A percentile compares a stretch with the other conserved stretches of the same genome.
Conservation (phyloP, 1,139 yeast genomes). For the Yamadazyma membranifaciens region DNA sequence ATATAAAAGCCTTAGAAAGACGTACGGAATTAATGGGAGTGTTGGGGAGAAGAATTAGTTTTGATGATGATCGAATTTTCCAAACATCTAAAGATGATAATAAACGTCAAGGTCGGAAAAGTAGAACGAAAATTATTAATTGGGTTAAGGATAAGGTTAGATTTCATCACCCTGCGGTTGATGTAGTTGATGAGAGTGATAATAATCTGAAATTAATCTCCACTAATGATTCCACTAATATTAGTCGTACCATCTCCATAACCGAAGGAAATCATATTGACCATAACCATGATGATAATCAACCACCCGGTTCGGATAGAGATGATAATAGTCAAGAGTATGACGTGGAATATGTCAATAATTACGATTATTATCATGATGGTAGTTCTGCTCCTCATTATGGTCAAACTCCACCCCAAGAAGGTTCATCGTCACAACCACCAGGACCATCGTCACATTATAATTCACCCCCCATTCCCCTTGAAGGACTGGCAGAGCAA, state of each 20-base stretch:
- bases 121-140: constrained; percentile 5
- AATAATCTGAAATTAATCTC: constrained; percentile 11
- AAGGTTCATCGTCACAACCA: constrained; percentile 3
- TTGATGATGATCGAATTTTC: constrained; percentile 33
- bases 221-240: constrained; percentile 1
- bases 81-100: constrained; percentile 5
- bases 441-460: constrained; percentile 3
- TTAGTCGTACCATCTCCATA: background rate
- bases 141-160: constrained; percentile 8
- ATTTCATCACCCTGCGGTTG: constrained; percentile 5
- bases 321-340: constrained; percentile 1
- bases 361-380: constrained; percentile 27
- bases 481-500: background rate
- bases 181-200: constrained; percentile 13
- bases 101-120: constrained; percentile 6
- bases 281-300: background rate
- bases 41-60: constrained; percentile 45
- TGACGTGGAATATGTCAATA: constrained; percentile 19
- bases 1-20: constrained; percentile 41
- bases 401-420: background rate
- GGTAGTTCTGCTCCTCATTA: constrained; percentile 12
- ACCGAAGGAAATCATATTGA: background rate
- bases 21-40: constrained; percentile 45
- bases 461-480: background rate
- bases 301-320: background rate